Base-by-base conservation (phyloP, 345 rosid species). In the Xanthoceras sorbifolium region DNA sequence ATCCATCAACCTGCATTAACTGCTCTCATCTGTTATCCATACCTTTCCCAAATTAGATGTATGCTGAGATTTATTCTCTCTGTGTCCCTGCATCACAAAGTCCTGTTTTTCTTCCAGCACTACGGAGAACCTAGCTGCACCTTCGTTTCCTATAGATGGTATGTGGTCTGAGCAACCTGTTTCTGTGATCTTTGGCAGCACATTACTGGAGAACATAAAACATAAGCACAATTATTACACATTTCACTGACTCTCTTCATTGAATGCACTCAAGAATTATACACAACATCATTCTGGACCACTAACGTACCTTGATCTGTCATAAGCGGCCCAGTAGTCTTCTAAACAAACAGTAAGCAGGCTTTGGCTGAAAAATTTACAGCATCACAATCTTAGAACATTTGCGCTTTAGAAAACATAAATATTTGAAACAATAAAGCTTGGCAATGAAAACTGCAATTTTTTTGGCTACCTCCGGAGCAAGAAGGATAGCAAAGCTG, bases 291-390 rank as follows among this genome's bases (percentile, higher is more conserved):
- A 15, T 3, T 64, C 7, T 25, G 40, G 28, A 63, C 23, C 52
- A 42, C 67, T 55, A 76, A 59, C 82, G 65, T 84, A 91, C 93
- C 90, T 68, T 57, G 85, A 85, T 84, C 82, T 79, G 79, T 85
- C 90, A 78, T 91, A 88, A 73, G 86, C 90, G 20, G 89, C 91
- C 84, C 88, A 85, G 79, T 87, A 86, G 81, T 89, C 91, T 70
- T 91, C 95, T 79, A 89, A 80, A 69, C 90, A 91, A 61, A 73
- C 38, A 34, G 85, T 80, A 44, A 91, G 76, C 38, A 89, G 82
- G 68, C 86, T 83, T 77, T 91, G 91, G 83, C 95, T 91, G 89
- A 77, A 79, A 73, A 28, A 17, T 74, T 52, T 63, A 78, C 52
- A 54, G 31, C 65, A 76, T 36, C 40, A 69, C 9, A 46, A n/a